Percentiles rank a stretch among this genome's conserved stretches.
phyloP scores from a whole-genome alignment of 352 stramenopile genomes.

The Phytophthora sansomeana region DNA sequence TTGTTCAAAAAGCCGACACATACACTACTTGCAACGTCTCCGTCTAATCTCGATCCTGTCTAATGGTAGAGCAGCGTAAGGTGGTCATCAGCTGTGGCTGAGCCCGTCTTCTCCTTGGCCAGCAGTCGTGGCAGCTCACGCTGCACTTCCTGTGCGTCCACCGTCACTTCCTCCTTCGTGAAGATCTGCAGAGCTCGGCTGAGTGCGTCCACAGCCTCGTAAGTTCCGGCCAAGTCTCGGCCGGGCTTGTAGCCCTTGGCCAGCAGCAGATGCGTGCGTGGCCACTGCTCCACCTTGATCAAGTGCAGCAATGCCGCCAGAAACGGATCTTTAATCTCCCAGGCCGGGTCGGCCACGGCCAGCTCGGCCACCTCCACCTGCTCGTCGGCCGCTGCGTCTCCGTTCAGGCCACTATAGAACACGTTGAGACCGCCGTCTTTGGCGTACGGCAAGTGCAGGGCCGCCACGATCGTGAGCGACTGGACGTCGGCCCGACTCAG shows the following conservation, averaged over 20 bases:
- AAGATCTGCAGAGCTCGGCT: constrained; percentile 43
- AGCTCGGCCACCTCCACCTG: constrained; percentile 8
- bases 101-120: constrained; percentile 40
- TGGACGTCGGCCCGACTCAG: constrained; percentile 47
- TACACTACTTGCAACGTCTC: constrained; percentile 16
- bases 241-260: constrained; percentile 74
- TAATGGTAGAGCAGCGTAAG: constrained; percentile 63
- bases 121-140: constrained; percentile 38
- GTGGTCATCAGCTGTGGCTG: constrained; percentile 31
- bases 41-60: constrained; percentile 16
- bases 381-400: background rate
- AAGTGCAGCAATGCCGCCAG: constrained; percentile 61
- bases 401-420: constrained; percentile 49
- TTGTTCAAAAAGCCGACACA: background rate
- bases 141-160: constrained; percentile 49
- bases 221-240: constrained; percentile 52
- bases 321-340: constrained; percentile 66
- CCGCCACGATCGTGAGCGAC: constrained; percentile 52
- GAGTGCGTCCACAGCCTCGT: constrained; percentile 61
- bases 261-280: constrained; percentile 58
- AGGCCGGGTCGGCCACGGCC: constrained; percentile 42
- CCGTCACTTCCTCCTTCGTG: constrained; percentile 35
- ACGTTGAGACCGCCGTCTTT: constrained; percentile 52
- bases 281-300: constrained; percentile 58
- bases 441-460: constrained; percentile 69